Base-by-base conservation (phyloP, 306 rosid genomes). In the Potentilla sterilis region DNA sequence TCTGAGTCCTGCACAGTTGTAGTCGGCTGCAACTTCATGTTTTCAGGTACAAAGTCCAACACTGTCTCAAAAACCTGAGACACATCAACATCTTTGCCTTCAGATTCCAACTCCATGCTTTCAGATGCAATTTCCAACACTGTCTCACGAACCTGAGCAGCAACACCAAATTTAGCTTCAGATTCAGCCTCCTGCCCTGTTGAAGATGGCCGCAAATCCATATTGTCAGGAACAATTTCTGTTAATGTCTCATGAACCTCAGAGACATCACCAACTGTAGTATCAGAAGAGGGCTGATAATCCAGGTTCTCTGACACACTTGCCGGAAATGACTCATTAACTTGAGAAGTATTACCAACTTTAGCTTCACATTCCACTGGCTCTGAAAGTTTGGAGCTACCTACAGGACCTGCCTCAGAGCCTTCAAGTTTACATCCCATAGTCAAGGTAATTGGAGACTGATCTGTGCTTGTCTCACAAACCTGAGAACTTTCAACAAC, bases 161-260 rank as follows among this genome's bases (percentile, higher is more conserved):
- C 67, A 76, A 63, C 76, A 75, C 19, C 49, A 52, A 41, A 48
- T 67, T 80, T 73, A 44, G 59, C 73, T 62, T 83, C 78, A 72
- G 19, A 5, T 7, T 12, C 41, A n/a, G 7, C 32, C n/a, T 32
- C 41, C 18, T 12, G 66, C 16, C 2, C 38, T 12, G 40, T 11
- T 61, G 41, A 34, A 34, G 18, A 61, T 61, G 66, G 18, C 66
- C 32, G 67, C 41, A 28, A 19, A 32, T 69, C 74, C 42, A 47
- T 15, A 24, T 69, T 47, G 19, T 40, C 70, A 65, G 70, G 9
- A 9, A 37, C 74, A 4, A 42, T 4, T 4, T 55, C 32, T 11
- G 6, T 28, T 28, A 28, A 77, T 51, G 28, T n/a, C 40, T 62
- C 79, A 67, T 73, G 40, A 68, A 70, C 59, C 37, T 42, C 67